Percentiles rank a stretch among this genome's conserved stretches.
phyloP scores from a whole-genome alignment of 768 basidiomycete genomes.

The Myochromella boudieri region DNA sequence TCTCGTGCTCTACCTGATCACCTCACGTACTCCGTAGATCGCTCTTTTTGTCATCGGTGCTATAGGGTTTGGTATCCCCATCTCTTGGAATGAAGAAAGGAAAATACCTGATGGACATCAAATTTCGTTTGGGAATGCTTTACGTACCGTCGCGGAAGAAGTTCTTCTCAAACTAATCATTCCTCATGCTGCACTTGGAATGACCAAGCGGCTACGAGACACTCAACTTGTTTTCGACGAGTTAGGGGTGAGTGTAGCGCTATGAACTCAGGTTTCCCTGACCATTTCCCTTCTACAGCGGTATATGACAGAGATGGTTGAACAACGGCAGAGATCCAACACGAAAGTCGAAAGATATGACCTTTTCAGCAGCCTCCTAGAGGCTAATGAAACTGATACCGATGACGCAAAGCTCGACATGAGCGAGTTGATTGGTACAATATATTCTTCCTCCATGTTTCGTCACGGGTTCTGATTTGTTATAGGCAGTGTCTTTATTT shows the following conservation, averaged over 20 bases:
- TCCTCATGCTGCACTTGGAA: slow-evolving; percentile 38
- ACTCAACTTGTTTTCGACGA: slow-evolving; percentile 41
- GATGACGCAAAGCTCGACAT: slow-evolving; percentile 36
- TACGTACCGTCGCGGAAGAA: slow-evolving; percentile 40
- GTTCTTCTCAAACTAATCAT: slow-evolving; percentile 36
- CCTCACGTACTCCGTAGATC: slow-evolving; percentile 39
- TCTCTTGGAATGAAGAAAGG: slow-evolving; percentile 46
- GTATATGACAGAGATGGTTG: slow-evolving; percentile 57
- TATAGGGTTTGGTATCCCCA: slow-evolving; percentile 49
- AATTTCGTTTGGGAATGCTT: slow-evolving; percentile 48
- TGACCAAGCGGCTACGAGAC: slow-evolving; percentile 31
- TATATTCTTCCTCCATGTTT: neutral
- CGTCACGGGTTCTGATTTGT: too few species aligned
- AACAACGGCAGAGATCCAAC: slow-evolving; percentile 34
- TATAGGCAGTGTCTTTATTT: slow-evolving; percentile 46
- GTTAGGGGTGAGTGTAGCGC: slow-evolving; percentile 32
- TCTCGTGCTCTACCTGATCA: slow-evolving; percentile 14
- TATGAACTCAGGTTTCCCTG: neutral
- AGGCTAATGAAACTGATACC: slow-evolving; percentile 43
- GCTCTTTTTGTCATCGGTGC: slow-evolving; percentile 56
- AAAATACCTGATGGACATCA: slow-evolving; percentile 40
- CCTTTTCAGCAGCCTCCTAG: slow-evolving; percentile 51
- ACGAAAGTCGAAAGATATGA: slow-evolving; percentile 47
- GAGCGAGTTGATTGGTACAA: slow-evolving; percentile 39
- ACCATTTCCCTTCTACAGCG: slow-evolving; percentile 22